These are phyloP conservation scores for Cokeromyces recurvatus DNA, from an alignment of 371 early-diverging fungal genomes.

Conservation along the genomic window DNA sequence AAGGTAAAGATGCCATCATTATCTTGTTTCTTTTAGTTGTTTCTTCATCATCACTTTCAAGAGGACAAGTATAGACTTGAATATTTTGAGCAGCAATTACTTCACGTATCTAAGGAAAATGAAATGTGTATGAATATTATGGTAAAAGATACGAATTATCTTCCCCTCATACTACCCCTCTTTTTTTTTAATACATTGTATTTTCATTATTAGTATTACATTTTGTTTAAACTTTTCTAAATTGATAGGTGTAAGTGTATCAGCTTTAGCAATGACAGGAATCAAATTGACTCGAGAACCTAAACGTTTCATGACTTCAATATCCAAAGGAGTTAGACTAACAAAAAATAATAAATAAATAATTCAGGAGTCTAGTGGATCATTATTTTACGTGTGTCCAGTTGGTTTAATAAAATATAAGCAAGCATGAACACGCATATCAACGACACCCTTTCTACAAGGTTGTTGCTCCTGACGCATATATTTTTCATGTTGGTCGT, in stretches of 20 bases:
- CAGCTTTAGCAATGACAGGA: constrained; percentile 91
- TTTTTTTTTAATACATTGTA: neutral
- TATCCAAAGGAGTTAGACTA: constrained; percentile 74
- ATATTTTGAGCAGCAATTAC: constrained; percentile 77
- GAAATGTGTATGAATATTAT: too few species aligned
- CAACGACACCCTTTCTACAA: constrained; percentile 53
- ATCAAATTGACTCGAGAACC: constrained; percentile 85
- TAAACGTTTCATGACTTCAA: constrained; percentile 85
- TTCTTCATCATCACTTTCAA: constrained; percentile 87
- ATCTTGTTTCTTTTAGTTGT: constrained; percentile 75
- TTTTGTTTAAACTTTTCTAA: constrained; percentile 80
- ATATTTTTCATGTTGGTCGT: constrained; percentile 92
- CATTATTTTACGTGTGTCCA: constrained; percentile 78
- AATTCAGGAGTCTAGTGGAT: neutral
- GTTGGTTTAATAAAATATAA: constrained; percentile 93
- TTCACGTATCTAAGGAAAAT: constrained; percentile 60
- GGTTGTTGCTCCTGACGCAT: constrained; percentile 73
- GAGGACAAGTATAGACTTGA: constrained; percentile 76
- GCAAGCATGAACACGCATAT: constrained; percentile 85
- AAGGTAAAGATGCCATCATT: constrained; percentile 90
- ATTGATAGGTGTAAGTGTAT: constrained; percentile 83
- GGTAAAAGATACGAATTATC: too few species aligned
- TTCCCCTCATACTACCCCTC: too few species aligned
- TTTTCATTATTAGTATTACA: constrained; percentile 24
- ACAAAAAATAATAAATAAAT: neutral